A percentile compares a stretch with the other conserved stretches of the same genome.
phyloP scores from a whole-genome alignment of 345 rosid genomes.

The Salix arbutifolia region DNA sequence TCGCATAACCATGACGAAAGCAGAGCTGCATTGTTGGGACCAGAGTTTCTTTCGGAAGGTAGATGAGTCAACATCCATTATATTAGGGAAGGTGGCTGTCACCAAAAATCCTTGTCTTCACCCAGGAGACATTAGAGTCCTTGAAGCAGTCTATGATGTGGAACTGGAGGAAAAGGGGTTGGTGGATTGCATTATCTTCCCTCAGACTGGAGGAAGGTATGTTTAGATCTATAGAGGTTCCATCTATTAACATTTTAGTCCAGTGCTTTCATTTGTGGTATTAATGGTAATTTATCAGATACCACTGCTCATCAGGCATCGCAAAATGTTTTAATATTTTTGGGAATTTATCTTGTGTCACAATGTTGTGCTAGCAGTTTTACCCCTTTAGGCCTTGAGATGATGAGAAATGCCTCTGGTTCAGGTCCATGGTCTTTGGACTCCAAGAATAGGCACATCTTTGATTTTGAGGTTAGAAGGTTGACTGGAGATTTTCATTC shows the following conservation, averaged over 20 bases:
- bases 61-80: slow-evolving; percentile 59
- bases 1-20: slow-evolving; percentile 61
- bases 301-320: background rate
- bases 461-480: background rate
- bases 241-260: background rate
- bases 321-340: background rate
- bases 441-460: background rate
- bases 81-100: slow-evolving; percentile 70
- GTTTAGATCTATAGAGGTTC: background rate
- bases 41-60: slow-evolving; percentile 51
- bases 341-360: background rate
- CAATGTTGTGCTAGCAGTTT: background rate
- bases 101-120: slow-evolving; percentile 97
- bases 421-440: background rate
- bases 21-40: slow-evolving; percentile 48
- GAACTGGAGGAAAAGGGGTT: slow-evolving; percentile 60
- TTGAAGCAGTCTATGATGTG: slow-evolving; percentile 61
- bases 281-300: background rate
- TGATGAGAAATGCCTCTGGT: background rate
- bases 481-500: background rate
- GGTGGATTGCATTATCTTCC: slow-evolving; percentile 78
- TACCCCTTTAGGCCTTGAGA: background rate
- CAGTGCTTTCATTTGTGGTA: background rate
- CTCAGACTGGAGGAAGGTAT: slow-evolving; percentile 81
- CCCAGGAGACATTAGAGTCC: slow-evolving; percentile 92